Evolutionary conservation across 805 yeast species (phyloP).

Genomic region (Metschnikowia drakensbergensis): DNA sequence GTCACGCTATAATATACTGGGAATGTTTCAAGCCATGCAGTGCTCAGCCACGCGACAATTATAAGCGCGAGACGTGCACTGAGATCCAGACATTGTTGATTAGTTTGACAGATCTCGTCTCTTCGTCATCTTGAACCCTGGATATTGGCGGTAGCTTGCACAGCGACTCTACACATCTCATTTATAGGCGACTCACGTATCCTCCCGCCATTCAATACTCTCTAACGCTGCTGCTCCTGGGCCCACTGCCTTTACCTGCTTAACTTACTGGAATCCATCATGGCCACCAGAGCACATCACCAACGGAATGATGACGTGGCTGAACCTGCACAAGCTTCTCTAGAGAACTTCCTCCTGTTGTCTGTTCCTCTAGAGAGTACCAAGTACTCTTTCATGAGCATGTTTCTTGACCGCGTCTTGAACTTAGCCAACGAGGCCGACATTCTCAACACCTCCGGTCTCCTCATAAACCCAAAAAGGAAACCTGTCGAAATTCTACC

Average conservation of each 20-base stretch:
- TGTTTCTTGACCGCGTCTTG: slow-evolving; percentile 24
- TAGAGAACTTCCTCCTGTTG: slow-evolving; percentile 21
- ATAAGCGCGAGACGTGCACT: background rate
- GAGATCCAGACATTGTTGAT: background rate
- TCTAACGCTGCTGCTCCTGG: background rate
- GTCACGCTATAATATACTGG: background rate
- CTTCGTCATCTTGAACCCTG: background rate
- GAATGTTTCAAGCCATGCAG: background rate
- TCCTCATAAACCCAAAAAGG: background rate
- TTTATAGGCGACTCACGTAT: background rate
- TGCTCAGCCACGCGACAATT: background rate
- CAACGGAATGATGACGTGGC: background rate
- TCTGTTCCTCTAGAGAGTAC: slow-evolving; percentile 27
- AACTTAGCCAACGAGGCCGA: slow-evolving; percentile 20
- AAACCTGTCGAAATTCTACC: slow-evolving; percentile 27
- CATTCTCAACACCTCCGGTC: slow-evolving; percentile 11
- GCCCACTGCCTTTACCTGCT: background rate
- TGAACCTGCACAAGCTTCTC: background rate
- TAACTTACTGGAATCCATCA: background rate
- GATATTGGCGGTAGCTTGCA: background rate
- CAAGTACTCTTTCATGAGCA: slow-evolving; percentile 25
- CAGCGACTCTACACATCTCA: background rate
- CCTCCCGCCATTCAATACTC: background rate
- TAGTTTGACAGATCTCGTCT: background rate
- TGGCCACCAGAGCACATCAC: background rate